Percentiles rank a stretch among this genome's conserved stretches.
phyloP scores from a whole-genome alignment of 345 rosid species.

The Aegle marmelos region DNA sequence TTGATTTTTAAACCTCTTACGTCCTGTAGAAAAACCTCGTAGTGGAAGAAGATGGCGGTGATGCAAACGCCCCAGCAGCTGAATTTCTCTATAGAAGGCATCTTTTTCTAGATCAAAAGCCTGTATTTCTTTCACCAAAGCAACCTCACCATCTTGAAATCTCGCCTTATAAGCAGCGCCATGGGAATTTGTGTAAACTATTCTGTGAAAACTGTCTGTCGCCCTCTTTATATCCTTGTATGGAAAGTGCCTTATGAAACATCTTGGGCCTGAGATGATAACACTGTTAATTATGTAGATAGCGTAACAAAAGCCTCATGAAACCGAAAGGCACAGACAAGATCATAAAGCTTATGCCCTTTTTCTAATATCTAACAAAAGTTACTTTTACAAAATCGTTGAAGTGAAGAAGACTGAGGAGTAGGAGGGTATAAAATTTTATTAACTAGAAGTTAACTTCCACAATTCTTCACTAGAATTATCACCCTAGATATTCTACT shows the following conservation, averaged over 20 bases:
- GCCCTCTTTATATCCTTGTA: constrained; percentile 77
- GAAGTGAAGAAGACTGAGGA: not conserved
- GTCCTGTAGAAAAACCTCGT: constrained; percentile 68
- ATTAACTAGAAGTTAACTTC: not conserved
- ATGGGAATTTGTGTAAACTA: constrained; percentile 53
- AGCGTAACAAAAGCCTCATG: not conserved
- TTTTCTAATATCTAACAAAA: not conserved
- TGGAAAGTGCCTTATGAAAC: constrained; percentile 50
- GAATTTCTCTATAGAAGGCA: constrained; percentile 63
- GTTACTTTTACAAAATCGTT: not conserved
- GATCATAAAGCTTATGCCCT: not conserved
- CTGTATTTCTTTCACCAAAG: constrained; percentile 70
- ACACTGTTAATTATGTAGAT: not conserved
- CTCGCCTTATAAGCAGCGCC: constrained; percentile 76
- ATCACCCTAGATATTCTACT: not conserved
- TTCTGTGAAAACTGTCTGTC: constrained; percentile 65
- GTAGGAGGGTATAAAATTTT: not conserved
- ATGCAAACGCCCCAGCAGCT: constrained; percentile 70
- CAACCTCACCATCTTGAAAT: constrained; percentile 60
- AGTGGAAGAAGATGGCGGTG: constrained; percentile 95
- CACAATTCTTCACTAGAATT: not conserved
- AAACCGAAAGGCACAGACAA: not conserved
- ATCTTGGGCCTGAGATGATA: constrained; percentile 46
- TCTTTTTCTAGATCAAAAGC: constrained; percentile 47
- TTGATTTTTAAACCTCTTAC: constrained; percentile 46